Percentiles rank a stretch among this genome's conserved stretches.
Conservation (phyloP, 2,329 filamentous ascomycete genomes). For the Trichoderma sp. region DNA sequence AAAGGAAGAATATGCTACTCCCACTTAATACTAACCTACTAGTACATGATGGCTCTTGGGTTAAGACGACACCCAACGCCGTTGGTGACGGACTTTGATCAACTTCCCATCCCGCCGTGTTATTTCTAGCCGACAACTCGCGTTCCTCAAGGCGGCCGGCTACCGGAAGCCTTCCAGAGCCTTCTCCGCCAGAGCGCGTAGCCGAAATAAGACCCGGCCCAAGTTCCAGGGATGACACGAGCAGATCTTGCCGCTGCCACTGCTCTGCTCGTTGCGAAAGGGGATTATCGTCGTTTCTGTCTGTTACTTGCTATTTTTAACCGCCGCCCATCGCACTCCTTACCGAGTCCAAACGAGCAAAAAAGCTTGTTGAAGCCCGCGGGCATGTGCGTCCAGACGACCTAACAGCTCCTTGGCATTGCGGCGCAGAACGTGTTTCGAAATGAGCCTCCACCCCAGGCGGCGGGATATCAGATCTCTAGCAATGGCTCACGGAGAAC, state of each 20-base stretch:
- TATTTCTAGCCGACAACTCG: background rate
- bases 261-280: background rate
- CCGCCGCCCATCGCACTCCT: background rate
- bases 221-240: constrained; percentile 11
- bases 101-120: background rate
- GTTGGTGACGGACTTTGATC: background rate
- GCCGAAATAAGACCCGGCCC: constrained; percentile 19
- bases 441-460: constrained; percentile 12
- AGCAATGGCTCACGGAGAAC: background rate
- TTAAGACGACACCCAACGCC: background rate
- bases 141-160: constrained; percentile 4
- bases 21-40: background rate
- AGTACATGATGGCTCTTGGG: background rate
- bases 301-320: background rate
- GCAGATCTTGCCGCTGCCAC: constrained; percentile 10
- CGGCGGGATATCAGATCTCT: constrained; percentile 13
- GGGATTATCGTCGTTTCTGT: background rate
- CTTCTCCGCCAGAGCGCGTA: constrained; percentile 9
- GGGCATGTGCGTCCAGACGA: background rate
- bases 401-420: constrained; percentile 2
- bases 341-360: constrained; percentile 6
- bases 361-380: background rate
- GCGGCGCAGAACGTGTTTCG: constrained; percentile 6
- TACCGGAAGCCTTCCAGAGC: constrained; percentile 5
- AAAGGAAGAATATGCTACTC: background rate